Conservation (phyloP, 164 flowering plant genomes). For the Nymphaea colorata region DNA sequence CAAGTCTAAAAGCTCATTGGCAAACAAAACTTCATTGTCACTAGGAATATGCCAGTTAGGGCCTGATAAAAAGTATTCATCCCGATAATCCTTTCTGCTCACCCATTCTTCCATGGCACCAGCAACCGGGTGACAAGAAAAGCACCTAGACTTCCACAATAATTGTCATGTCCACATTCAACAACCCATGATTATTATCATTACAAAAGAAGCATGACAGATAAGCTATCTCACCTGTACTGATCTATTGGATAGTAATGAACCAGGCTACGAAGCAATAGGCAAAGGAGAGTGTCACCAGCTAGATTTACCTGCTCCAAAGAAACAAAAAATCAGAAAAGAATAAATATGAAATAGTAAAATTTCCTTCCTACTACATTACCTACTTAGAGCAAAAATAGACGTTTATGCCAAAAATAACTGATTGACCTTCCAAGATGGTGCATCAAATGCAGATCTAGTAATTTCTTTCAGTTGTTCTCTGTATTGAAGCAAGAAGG, state of each 20-base stretch:
- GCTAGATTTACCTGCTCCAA: slow-evolving; percentile 73
- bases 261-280: slow-evolving; percentile 82
- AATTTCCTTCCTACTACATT: background rate
- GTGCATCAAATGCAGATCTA: slow-evolving; percentile 64
- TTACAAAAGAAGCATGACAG: too few species aligned
- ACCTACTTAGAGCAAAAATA: too few species aligned
- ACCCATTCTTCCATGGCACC: slow-evolving; percentile 75
- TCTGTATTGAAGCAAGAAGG: slow-evolving; percentile 51
- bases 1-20: slow-evolving; percentile 73
- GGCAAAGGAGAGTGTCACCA: slow-evolving; percentile 84
- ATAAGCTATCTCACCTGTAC: slow-evolving; percentile 41
- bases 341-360: background rate
- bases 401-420: background rate
- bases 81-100: slow-evolving; percentile 50
- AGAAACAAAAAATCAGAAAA: too few species aligned
- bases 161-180: too few species aligned
- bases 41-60: slow-evolving; percentile 93
- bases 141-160: slow-evolving; percentile 35
- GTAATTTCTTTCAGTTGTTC: slow-evolving; percentile 74
- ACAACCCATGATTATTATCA: too few species aligned
- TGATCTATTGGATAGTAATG: slow-evolving; percentile 88
- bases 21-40: slow-evolving; percentile 64
- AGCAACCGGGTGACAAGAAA: slow-evolving; percentile 47
- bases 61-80: slow-evolving; percentile 17
- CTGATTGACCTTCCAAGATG: slow-evolving; percentile 86